phyloP scores from a whole-genome alignment of 495 filamentous ascomycete genomes.

The Aspergillus sparsus region DNA sequence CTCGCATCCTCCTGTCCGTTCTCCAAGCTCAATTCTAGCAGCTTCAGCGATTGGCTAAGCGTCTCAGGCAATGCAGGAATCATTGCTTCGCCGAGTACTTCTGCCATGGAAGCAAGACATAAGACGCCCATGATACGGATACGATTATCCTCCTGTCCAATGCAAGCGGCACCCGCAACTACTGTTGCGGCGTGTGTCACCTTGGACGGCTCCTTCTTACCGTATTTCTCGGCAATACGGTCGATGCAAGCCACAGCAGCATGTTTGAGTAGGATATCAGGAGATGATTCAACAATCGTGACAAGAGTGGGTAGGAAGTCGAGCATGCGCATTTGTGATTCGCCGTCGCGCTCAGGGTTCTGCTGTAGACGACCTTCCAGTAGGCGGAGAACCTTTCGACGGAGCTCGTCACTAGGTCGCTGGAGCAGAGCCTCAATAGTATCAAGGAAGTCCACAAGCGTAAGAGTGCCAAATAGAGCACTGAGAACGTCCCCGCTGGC shows the following conservation, averaged over 20 bases:
- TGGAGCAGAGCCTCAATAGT: constrained; percentile 77
- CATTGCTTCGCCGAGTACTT: constrained; percentile 80
- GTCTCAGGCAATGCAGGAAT: constrained; percentile 78
- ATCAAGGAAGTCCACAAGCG: constrained; percentile 80
- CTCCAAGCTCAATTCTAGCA: constrained; percentile 63
- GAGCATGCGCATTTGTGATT: constrained; percentile 68
- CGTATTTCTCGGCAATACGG: constrained; percentile 86
- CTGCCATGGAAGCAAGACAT: constrained; percentile 82
- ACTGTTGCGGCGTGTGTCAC: constrained; percentile 64
- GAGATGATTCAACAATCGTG: constrained; percentile 67
- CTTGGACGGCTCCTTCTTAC: constrained; percentile 76
- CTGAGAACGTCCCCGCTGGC: constrained; percentile 69
- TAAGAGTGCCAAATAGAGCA: constrained; percentile 73
- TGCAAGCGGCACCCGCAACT: constrained; percentile 72
- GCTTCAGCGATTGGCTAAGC: constrained; percentile 66
- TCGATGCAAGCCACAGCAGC: constrained; percentile 85
- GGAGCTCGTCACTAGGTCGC: constrained; percentile 67
- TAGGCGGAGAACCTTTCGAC: constrained; percentile 75
- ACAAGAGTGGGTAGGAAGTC: constrained; percentile 77
- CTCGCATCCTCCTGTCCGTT: constrained; percentile 53
- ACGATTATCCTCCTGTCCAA: constrained; percentile 69
- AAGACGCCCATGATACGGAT: constrained; percentile 81
- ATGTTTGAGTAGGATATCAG: constrained; percentile 72
- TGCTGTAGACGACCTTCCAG: constrained; percentile 72
- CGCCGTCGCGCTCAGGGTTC: constrained; percentile 62